These are phyloP conservation scores for Tulasnella sp. DNA, from an alignment of 768 basidiomycete genomes.

Conservation along the genomic window DNA sequence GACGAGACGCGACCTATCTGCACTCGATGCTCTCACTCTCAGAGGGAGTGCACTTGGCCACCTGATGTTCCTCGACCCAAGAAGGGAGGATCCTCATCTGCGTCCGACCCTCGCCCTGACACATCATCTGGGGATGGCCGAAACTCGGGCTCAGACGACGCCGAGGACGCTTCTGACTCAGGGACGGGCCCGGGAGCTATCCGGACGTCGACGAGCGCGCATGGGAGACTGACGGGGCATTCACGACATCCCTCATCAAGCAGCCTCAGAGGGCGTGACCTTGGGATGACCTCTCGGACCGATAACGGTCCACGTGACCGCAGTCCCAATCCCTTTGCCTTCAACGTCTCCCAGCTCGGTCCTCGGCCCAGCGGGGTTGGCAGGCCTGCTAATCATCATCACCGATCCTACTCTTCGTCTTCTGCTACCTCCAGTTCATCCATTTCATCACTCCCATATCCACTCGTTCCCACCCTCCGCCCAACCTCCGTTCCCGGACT, in stretches of 20 bases:
- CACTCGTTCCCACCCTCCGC: neutral
- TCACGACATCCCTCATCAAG: neutral
- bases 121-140: neutral
- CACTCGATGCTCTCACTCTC: conserved; percentile 75
- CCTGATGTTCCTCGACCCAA: conserved; percentile 9
- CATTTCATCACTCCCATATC: conserved; percentile 11
- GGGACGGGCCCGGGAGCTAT: conserved; percentile 1
- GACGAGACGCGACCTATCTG: conserved; percentile 86
- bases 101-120: conserved; percentile 1
- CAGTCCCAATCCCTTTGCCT: conserved; percentile 14
- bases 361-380: neutral
- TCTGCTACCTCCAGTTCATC: conserved; percentile 9
- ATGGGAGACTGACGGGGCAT: neutral
- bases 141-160: conserved; percentile 8
- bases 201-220: neutral
- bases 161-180: conserved; percentile 6
- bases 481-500: conserved; percentile 2
- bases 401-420: conserved; percentile 7
- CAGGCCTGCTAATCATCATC: neutral
- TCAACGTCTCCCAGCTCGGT: conserved; percentile 4
- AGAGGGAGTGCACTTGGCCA: conserved; percentile 43
- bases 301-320: conserved; percentile 1
- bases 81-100: conserved; percentile 5
- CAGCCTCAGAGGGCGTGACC: neutral
- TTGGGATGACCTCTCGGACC: conserved; percentile 8